These are phyloP conservation scores for Babesia sp. DNA, from an alignment of 169 alveolate genomes.

Conservation along the genomic window DNA sequence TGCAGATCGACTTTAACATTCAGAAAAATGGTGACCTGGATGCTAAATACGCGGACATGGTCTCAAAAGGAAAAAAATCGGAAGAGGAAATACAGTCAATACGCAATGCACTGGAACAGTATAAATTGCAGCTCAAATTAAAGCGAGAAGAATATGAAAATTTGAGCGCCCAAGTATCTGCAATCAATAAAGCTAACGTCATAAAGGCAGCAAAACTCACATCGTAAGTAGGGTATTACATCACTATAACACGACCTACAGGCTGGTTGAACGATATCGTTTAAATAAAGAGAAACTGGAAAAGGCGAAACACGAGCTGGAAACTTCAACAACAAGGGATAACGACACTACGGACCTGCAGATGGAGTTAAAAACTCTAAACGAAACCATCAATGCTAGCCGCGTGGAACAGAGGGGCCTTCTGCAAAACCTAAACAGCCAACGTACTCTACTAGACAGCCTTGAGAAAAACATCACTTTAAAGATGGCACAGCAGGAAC, in stretches of 20 bases:
- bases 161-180: not conserved
- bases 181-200: not conserved
- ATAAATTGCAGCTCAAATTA: not conserved
- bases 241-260: not conserved
- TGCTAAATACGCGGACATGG: not conserved
- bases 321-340: not conserved
- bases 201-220: conserved; percentile 16
- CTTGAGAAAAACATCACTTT: conserved; percentile 60
- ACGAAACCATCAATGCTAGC: conserved; percentile 20
- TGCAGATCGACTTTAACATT: not conserved
- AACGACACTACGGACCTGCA: conserved; percentile 2
- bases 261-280: conserved; percentile 20
- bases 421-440: conserved; percentile 32
- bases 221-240: not conserved
- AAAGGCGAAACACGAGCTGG: not conserved
- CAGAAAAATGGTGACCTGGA: not conserved
- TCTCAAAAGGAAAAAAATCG: not conserved
- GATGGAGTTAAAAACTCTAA: conserved; percentile 25
- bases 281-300: not conserved
- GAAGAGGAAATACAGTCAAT: conserved; percentile 2
- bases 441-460: conserved; percentile 47
- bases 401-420: conserved; percentile 63
- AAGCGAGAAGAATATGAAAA: conserved; percentile 20
- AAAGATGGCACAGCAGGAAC: conserved; percentile 35
- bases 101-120: not conserved